Percentiles rank a stretch among this genome's conserved stretches.
phyloP scores from a whole-genome alignment of 1,284 basidiomycete genomes.

The Puccinia sorghi region DNA sequence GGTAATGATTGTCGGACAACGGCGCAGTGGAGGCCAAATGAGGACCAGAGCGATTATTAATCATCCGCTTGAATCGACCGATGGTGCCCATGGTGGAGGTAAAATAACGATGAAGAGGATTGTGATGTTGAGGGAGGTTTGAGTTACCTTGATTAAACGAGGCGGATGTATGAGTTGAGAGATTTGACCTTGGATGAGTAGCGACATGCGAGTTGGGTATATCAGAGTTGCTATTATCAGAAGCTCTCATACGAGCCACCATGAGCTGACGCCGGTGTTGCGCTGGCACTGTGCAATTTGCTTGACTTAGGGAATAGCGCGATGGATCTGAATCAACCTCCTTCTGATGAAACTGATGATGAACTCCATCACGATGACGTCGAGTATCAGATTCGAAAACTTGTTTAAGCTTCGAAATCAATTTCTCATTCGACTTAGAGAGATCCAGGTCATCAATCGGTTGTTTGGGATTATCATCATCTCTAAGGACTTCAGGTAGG shows the following conservation, averaged over 20 bases:
- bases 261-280: slow-evolving; percentile 8
- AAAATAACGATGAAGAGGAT: slow-evolving; percentile 53
- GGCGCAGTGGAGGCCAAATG: not conserved
- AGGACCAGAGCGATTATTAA: slow-evolving; percentile 49
- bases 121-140: slow-evolving; percentile 51
- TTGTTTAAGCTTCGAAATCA: slow-evolving; percentile 19
- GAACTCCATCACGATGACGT: slow-evolving; percentile 1
- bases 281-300: not conserved
- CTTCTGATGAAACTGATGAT: slow-evolving; percentile 7
- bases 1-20: slow-evolving; percentile 9
- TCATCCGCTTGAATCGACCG: slow-evolving; percentile 54
- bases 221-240: slow-evolving; percentile 2
- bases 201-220: slow-evolving; percentile 2
- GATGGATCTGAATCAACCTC: slow-evolving; percentile 4
- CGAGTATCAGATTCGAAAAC: slow-evolving; percentile 20
- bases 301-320: slow-evolving; percentile 19
- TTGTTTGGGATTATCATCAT: not conserved
- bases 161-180: slow-evolving; percentile 11
- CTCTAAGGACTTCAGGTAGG: not conserved
- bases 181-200: slow-evolving; percentile 14
- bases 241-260: slow-evolving; percentile 16
- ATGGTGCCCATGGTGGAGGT: slow-evolving; percentile 54
- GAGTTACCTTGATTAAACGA: slow-evolving; percentile 18
- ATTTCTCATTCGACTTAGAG: not conserved
- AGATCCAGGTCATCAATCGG: not conserved